These are phyloP conservation scores for Eimeria praecox DNA, from an alignment of 169 alveolate genomes.

Conservation along the genomic window DNA sequence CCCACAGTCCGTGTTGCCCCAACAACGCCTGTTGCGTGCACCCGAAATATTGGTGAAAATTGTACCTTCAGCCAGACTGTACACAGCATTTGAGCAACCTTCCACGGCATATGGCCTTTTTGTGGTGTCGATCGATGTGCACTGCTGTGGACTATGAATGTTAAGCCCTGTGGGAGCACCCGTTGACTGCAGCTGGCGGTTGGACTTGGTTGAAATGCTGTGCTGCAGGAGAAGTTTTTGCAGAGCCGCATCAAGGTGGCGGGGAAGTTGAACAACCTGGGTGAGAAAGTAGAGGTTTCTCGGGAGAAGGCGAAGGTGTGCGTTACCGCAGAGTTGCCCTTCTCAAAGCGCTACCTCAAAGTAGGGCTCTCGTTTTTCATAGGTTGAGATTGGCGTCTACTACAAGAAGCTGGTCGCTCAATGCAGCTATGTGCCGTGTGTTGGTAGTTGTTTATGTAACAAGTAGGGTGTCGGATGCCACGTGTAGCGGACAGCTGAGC, in stretches of 20 bases:
- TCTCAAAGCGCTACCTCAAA: conserved; percentile 98
- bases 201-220: background rate
- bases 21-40: background rate
- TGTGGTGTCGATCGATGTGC: background rate
- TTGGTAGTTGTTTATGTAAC: background rate
- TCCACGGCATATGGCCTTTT: background rate
- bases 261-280: conserved; percentile 98
- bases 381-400: background rate
- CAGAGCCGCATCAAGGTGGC: conserved; percentile 97
- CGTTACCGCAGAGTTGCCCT: conserved; percentile 97
- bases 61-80: background rate
- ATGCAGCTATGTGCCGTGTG: background rate
- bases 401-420: background rate
- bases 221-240: conserved; percentile 95
- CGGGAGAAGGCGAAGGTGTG: conserved; percentile 94
- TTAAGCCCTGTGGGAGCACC: background rate
- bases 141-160: background rate
- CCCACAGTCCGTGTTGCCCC: background rate
- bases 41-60: background rate
- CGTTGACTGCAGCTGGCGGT: background rate
- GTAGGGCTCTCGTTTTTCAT: conserved; percentile 77
- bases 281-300: conserved; percentile 91
- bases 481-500: no score
- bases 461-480: no score
- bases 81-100: background rate